These are phyloP conservation scores for Angomonas deanei DNA, from an alignment of 208 protist species.

Conservation along the genomic window DNA sequence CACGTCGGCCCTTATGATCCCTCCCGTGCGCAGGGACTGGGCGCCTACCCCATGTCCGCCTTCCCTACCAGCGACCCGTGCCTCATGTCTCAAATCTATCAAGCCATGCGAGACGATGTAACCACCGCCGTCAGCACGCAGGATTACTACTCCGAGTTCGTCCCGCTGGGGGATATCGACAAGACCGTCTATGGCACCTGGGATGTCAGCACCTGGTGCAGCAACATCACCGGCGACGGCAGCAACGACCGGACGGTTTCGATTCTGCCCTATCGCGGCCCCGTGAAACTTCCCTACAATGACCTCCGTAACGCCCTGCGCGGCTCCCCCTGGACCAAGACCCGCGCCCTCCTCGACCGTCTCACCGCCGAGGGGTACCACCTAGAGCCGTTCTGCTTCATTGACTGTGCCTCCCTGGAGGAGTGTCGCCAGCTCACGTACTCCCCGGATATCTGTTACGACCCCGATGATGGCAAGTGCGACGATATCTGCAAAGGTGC, in stretches of 20 bases:
- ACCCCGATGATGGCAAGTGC: conserved; percentile 15
- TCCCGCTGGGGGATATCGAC: conserved; percentile 15
- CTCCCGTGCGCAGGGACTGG: conserved; percentile 9
- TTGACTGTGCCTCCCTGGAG: conserved; percentile 28
- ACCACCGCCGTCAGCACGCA: conserved; percentile 26
- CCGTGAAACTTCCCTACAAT: background rate
- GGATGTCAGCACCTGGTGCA: conserved; percentile 48
- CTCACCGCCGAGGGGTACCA: conserved; percentile 1
- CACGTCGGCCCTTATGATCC: background rate
- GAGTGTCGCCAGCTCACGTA: conserved; percentile 20
- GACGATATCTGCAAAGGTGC: conserved; percentile 67
- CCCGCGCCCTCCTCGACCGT: conserved; percentile 26
- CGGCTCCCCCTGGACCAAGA: conserved; percentile 10
- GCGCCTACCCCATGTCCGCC: conserved; percentile 26
- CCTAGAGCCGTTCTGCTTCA: conserved; percentile 36
- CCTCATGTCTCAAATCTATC: conserved; percentile 47
- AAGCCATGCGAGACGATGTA: conserved; percentile 35
- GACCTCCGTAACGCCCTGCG: conserved; percentile 6
- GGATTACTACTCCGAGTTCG: conserved; percentile 47
- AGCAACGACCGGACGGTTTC: conserved; percentile 39
- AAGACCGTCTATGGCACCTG: conserved; percentile 16
- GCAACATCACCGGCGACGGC: conserved; percentile 17
- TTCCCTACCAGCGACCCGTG: conserved; percentile 30
- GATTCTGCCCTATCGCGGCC: conserved; percentile 11
- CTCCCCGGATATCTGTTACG: conserved; percentile 14